phyloP scores from a whole-genome alignment of 2,329 filamentous ascomycete species.

The Diaporthe citriasiana region DNA sequence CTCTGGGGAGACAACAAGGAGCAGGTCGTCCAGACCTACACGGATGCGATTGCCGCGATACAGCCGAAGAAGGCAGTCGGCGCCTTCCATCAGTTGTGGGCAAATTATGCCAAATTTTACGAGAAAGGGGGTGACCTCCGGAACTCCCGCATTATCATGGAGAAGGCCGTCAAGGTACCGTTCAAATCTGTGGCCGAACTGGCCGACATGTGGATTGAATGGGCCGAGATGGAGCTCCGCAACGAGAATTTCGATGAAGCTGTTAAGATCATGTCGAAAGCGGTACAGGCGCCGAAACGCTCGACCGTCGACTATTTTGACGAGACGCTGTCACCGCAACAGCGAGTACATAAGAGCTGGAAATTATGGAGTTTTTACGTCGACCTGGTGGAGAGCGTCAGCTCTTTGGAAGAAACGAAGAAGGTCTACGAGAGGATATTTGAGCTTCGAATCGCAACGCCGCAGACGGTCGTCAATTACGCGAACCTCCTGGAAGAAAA shows the following conservation, averaged over 20 bases:
- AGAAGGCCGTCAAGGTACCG: conserved; percentile 97
- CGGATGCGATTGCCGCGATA: conserved; percentile 92
- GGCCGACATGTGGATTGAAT: conserved; percentile 98
- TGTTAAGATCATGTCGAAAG: conserved; percentile 96
- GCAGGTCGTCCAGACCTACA: conserved; percentile 95
- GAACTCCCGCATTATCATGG: conserved; percentile 92
- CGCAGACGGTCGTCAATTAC: conserved; percentile 98
- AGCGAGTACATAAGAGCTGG: conserved; percentile 99
- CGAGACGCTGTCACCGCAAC: conserved; percentile 91
- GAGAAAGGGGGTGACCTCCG: conserved; percentile 87
- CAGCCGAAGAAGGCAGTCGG: conserved; percentile 95
- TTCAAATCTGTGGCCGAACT: conserved; percentile 98
- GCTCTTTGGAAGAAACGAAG: conserved; percentile 89
- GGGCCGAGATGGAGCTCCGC: conserved; percentile 97
- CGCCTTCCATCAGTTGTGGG: conserved; percentile 94
- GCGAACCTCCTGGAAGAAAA: conserved; percentile 95
- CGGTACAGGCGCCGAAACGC: conserved; percentile 94
- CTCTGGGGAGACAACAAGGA: conserved; percentile 94
- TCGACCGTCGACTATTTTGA: conserved; percentile 99
- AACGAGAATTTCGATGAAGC: conserved; percentile 97
- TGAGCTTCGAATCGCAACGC: conserved; percentile 96
- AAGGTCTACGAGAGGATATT: conserved; percentile 98
- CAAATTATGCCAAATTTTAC: conserved; percentile 97
- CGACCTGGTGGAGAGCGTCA: conserved; percentile 95
- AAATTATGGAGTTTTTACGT: conserved; percentile 99